Evolutionary conservation across 768 basidiomycete species (phyloP).

Genomic region (Lactarius deliciosus): DNA sequence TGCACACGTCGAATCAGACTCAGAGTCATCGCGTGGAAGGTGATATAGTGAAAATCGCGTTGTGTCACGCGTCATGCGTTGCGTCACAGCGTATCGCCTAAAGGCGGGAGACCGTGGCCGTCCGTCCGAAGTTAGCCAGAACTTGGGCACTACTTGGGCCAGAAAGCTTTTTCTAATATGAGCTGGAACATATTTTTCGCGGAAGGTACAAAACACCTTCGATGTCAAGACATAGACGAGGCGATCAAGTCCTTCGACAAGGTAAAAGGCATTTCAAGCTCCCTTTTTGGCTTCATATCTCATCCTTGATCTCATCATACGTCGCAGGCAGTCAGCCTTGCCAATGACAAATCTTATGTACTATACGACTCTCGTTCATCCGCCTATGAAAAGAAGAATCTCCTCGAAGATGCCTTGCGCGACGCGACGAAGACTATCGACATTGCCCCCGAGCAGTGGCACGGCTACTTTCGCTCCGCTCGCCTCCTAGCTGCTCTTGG

Average conservation of each 20-base stretch:
- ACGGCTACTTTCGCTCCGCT: constrained; percentile 75
- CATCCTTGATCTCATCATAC: too few species aligned
- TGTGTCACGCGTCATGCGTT: too few species aligned
- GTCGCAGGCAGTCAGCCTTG: constrained; percentile 16
- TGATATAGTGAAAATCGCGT: too few species aligned
- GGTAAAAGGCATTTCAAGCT: background rate
- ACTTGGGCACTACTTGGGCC: too few species aligned
- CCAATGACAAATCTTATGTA: constrained; percentile 29
- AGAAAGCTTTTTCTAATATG: too few species aligned
- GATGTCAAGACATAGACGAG: constrained; percentile 7
- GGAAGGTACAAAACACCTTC: constrained; percentile 19
- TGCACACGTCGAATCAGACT: too few species aligned
- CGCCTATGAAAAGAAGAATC: constrained; percentile 60
- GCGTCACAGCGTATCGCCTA: too few species aligned
- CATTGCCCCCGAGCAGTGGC: constrained; percentile 66
- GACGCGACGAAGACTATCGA: constrained; percentile 71
- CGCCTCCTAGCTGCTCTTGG: constrained; percentile 56
- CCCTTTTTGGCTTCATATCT: background rate
- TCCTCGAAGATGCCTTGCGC: constrained; percentile 59
- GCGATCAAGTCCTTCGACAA: constrained; percentile 18
- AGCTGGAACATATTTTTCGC: constrained; percentile 18
- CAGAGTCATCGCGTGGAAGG: too few species aligned
- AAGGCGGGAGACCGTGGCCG: too few species aligned
- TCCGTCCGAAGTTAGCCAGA: too few species aligned
- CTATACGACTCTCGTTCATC: constrained; percentile 78